A percentile compares a stretch with the other conserved stretches of the same genome.
Evolutionary conservation across 495 filamentous ascomycete species (phyloP).

Genomic region (Chaetomium cochliodes): DNA sequence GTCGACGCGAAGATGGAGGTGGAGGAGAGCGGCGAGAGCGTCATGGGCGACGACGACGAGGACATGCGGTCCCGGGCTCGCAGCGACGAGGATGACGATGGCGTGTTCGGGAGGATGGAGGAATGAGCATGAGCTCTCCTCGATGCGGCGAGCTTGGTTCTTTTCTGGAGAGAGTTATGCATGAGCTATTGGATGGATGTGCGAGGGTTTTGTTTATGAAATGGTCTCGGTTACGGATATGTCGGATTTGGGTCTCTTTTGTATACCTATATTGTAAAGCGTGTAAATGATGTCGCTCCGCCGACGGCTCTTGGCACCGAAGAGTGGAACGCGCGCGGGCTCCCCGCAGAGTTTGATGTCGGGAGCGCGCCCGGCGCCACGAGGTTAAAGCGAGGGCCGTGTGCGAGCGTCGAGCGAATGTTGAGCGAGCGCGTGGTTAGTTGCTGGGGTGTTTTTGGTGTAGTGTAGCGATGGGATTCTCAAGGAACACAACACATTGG

Average conservation of each 20-base stretch:
- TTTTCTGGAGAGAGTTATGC: constrained; percentile 2
- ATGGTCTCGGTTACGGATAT: constrained; percentile 29
- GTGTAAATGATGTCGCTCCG: constrained; percentile 54
- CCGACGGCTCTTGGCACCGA: constrained; percentile 58
- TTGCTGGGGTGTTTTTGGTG: constrained; percentile 19
- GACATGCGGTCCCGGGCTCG: constrained; percentile 60
- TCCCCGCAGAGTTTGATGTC: neutral
- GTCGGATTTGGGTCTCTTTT: constrained; percentile 41
- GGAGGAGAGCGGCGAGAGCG: constrained; percentile 63
- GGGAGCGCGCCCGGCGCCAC: constrained; percentile 42
- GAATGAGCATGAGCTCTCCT: constrained; percentile 65
- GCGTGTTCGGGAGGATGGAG: constrained; percentile 94
- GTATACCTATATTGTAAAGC: constrained; percentile 47
- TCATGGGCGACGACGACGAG: constrained; percentile 77
- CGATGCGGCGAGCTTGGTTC: neutral
- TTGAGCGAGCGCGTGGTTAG: constrained; percentile 4
- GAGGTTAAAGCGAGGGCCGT: constrained; percentile 63
- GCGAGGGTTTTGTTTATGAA: constrained; percentile 9
- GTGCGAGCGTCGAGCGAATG: constrained; percentile 58
- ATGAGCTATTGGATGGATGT: neutral
- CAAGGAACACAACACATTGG: constrained; percentile 13
- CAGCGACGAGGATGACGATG: constrained; percentile 89
- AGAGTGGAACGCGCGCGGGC: constrained; percentile 46
- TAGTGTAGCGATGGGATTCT: constrained; percentile 11
- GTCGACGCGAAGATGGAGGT: constrained; percentile 70